Evolutionary conservation across 208 protist genomes (phyloP).

Genomic region (Kentomonas sorsogonicus): DNA sequence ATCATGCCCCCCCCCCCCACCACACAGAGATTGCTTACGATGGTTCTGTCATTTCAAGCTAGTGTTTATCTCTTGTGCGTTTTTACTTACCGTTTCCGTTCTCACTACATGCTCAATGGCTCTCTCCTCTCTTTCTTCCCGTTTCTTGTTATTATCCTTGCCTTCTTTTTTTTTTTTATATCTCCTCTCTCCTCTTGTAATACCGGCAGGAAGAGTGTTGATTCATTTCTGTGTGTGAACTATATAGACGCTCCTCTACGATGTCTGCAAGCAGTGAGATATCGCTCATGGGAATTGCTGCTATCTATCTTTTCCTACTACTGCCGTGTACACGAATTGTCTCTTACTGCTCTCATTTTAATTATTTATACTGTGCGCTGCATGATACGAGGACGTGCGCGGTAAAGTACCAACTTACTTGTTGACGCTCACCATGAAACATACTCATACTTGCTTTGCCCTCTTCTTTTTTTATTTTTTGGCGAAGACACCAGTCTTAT

Average conservation of each 20-base stretch:
- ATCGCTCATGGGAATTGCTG: no score
- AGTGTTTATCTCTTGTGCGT: no score
- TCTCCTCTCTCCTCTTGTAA: neutral
- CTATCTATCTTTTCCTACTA: neutral
- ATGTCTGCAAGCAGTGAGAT: neutral
- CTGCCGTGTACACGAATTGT: neutral
- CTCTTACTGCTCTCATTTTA: neutral
- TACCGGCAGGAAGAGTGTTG: neutral
- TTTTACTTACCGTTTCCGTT: no score
- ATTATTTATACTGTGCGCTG: neutral
- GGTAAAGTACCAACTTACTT: neutral
- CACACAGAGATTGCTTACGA: no score
- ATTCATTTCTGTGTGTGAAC: neutral
- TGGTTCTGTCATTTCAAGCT: no score
- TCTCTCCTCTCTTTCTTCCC: neutral
- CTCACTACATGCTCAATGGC: neutral
- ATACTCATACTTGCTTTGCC: neutral
- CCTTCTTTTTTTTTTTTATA: slow-evolving; percentile 10
- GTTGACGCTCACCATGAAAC: neutral
- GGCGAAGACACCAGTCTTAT: neutral
- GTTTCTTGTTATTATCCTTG: neutral
- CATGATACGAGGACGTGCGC: neutral
- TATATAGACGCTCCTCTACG: neutral
- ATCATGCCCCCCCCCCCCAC: no score
- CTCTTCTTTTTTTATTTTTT: neutral